Evolutionary conservation across 257 asterid genomes (phyloP), one percentile per base, ranked within the genome.

Genomic region (Salvia splendens): DNA sequence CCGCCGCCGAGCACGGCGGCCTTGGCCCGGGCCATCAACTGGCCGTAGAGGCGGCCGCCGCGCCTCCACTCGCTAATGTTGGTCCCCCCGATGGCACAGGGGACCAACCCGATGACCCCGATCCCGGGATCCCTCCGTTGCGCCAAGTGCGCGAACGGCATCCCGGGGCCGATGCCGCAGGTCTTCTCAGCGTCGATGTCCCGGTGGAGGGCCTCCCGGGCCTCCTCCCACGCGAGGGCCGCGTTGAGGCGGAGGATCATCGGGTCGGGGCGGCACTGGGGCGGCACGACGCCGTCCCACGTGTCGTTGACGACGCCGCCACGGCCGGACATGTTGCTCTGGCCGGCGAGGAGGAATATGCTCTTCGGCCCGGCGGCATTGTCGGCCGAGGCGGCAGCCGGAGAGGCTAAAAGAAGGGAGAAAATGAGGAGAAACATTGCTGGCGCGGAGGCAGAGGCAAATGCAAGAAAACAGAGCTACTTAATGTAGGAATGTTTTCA

Each of bases 251-350:
- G 89, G 70, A 82, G 84, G 50, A 89, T 65, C 0, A 42, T 65
- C 4, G 82, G 72, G 15, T 66, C 65, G 64, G 81, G 43, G 1
- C 5, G 48, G 80, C 88, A 82, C 24, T 85, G 74, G 0, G 73
- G 77, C 0, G 96, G 96, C n/a, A 89, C 68, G 2, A 74, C 3
- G 1, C 82, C 81, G n/a, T 92, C 87, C 98, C 98, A 92, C 0
- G 76, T 65, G 71, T 8, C 65, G 5, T 67, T 65, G 1, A 42
- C 32, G 1, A 83, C 87, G 3, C 95, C 96, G 0, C 95, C 98
- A 3, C 96, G 84, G 32, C 98, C 98, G 1, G 98, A 61, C 98
- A 92, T 92, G 77, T 92, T 92, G 73, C 98, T 89, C 15, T 92
- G 96, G 12, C 98, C 96, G 49, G 87, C 96, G n/a, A 92, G 77